These are phyloP conservation scores for Globisporangium abappressorium DNA, from an alignment of 352 stramenopile species.

Conservation along the genomic window DNA sequence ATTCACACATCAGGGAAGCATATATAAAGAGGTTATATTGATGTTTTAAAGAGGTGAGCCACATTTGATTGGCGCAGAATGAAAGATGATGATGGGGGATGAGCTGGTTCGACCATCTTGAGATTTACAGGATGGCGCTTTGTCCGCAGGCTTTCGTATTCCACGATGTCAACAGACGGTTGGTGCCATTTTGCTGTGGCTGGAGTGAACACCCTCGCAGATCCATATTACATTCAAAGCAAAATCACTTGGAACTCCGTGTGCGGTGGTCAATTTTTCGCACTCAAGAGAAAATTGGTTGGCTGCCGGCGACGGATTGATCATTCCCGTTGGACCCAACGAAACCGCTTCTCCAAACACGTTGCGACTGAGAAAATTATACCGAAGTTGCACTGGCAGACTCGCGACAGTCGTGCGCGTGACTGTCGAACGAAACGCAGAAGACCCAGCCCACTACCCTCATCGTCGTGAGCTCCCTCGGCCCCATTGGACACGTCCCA, in stretches of 20 bases:
- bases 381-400: neutral
- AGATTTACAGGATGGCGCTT: too few relatives aligned
- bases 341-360: neutral
- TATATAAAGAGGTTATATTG: neutral
- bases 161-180: neutral
- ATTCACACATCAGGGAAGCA: too few relatives aligned
- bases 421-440: neutral
- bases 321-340: neutral
- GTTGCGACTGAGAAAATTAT: neutral
- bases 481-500: neutral
- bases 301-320: neutral
- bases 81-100: neutral
- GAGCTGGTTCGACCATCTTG: neutral
- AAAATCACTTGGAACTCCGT: neutral
- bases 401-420: neutral
- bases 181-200: neutral
- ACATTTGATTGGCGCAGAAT: neutral
- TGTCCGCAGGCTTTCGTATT: too few relatives aligned
- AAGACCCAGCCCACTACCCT: neutral
- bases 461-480: neutral
- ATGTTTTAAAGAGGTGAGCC: neutral
- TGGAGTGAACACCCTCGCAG: neutral
- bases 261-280: neutral
- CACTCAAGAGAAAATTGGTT: neutral
- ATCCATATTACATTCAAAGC: neutral